These are phyloP conservation scores for Solanum gracilifrons DNA, from an alignment of 257 asterid species.

Conservation along the genomic window DNA sequence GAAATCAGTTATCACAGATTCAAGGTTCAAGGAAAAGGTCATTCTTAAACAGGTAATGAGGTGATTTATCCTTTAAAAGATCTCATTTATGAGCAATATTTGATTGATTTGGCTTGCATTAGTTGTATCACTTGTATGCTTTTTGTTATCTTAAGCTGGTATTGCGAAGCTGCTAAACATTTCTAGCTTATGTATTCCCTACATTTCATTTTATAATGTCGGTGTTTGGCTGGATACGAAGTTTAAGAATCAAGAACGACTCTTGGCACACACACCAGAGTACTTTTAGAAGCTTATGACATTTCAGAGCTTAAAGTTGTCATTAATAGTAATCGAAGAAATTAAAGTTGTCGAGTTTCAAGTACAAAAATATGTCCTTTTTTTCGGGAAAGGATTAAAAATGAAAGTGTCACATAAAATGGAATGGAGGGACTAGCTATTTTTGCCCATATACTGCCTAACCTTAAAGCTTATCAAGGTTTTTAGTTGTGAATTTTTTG, in stretches of 20 bases:
- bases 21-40: slow-evolving; percentile 64
- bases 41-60: slow-evolving; percentile 74
- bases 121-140: not conserved
- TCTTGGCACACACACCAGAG: no score
- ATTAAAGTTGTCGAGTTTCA: not conserved
- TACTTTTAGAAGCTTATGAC: no score
- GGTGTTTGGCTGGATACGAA: not conserved
- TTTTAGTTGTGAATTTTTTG: not conserved
- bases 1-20: slow-evolving; percentile 25
- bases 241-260: not conserved
- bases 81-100: not conserved
- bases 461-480: not conserved
- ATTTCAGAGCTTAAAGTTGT: no score
- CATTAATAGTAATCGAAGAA: not conserved
- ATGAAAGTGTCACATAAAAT: not conserved
- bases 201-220: not conserved
- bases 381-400: not conserved
- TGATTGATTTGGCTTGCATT: not conserved
- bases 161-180: not conserved
- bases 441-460: not conserved
- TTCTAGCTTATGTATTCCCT: not conserved
- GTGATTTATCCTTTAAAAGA: not conserved
- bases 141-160: not conserved
- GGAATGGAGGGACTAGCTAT: not conserved
- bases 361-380: no score